A percentile compares a stretch with the other conserved stretches of the same genome.
Evolutionary conservation across 2,329 filamentous ascomycete genomes (phyloP).

Genomic region (Pseudocercospora vitis): DNA sequence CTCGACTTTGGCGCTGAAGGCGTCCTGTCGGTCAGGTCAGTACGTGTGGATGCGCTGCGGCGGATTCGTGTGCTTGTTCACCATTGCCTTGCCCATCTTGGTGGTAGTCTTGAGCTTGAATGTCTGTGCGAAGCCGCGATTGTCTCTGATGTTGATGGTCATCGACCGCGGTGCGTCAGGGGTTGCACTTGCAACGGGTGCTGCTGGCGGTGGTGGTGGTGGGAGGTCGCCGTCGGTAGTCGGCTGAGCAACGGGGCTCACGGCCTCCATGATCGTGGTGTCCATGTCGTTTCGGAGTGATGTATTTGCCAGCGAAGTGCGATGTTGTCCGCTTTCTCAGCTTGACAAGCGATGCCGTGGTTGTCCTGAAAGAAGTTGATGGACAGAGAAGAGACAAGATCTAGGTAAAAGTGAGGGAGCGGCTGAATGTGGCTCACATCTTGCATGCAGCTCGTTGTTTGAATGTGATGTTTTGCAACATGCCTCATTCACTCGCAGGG

Average conservation of each 20-base stretch:
- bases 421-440: not conserved
- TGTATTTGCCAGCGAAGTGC: no score
- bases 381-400: not conserved
- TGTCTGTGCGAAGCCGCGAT: slow-evolving; percentile 19
- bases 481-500: not conserved
- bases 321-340: no score
- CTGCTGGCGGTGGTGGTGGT: not conserved
- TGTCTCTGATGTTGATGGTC: slow-evolving; percentile 25
- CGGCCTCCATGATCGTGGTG: not conserved
- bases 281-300: not conserved
- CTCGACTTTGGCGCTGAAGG: slow-evolving; percentile 21
- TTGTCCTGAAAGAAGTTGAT: not conserved
- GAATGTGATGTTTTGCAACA: not conserved
- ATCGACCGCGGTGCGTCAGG: slow-evolving; percentile 6
- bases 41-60: no score
- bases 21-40: slow-evolving; percentile 9
- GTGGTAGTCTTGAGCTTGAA: slow-evolving; percentile 32
- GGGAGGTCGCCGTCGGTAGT: not conserved
- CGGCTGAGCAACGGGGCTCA: no score
- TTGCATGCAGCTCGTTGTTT: not conserved
- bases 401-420: not conserved
- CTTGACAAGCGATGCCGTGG: not conserved
- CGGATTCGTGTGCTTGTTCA: no score
- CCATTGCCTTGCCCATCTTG: slow-evolving; percentile 30
- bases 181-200: not conserved